Base-by-base conservation (phyloP, 345 rosid species). In the Bruguiera sexangula region DNA sequence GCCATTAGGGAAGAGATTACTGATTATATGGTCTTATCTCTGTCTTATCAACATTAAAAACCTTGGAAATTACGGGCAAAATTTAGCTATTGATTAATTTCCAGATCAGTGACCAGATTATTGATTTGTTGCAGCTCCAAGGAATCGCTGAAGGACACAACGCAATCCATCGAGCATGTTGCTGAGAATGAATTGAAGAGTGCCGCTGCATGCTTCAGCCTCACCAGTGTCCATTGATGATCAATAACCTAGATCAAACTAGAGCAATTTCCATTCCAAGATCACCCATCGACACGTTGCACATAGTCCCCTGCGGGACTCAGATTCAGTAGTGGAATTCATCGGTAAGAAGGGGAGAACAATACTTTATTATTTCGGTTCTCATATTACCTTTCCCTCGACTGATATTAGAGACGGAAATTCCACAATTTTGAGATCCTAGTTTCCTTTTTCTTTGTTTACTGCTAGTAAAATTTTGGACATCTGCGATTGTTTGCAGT, bases 131-230 rank as follows among this genome's bases (percentile, higher is more conserved):
- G 27, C 84, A 91, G 97, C 83, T 88, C 91, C 0, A 92, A 86
- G 72, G 89, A 82, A 71, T 82, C 88, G 4, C 30, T 89, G 75
- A 85, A 86, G 72, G 90, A 85, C 59, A 79, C 79, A 0, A 78
- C 81, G 32, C 82, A 79, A 67, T 80, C 85, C 4, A 76, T 79
- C 6, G 86, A 84, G 74, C 83, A 78, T 61, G 86, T 76, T 21
- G 91, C 83, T 26, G 90, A 86, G 58, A 88, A 87, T 6, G 97
- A 91, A 73, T 57, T 88, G 84, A 93, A 88, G 85, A 91, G 75
- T 73, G 98, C 96, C 5, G 94, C 97, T 29, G 91, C 91, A 16
- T 83, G 96, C 78, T 87, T 94, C 74, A 89, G 84, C 71, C 93
- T 94, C 31, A 91, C 90, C 22, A 88, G 96, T 82, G 83, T 91